A percentile compares a stretch with the other conserved stretches of the same genome.
phyloP scores from a whole-genome alignment of 257 asterid genomes.

The Henckelia pumila region DNA sequence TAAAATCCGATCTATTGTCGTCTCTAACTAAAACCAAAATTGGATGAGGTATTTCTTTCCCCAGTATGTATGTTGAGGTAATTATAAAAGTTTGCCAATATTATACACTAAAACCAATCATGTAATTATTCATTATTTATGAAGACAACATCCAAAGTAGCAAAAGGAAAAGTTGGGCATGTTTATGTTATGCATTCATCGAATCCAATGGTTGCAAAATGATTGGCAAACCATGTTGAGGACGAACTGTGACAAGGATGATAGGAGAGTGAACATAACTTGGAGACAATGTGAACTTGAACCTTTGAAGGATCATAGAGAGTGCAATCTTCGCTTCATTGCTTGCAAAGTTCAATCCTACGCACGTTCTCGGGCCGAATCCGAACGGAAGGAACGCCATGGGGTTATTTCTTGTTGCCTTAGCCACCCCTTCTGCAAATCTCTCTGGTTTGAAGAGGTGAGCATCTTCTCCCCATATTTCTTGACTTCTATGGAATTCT shows the following conservation, averaged over 20 bases:
- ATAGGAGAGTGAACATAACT: conserved; percentile 47
- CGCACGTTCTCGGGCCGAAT: conserved; percentile 40
- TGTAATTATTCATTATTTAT: too few relatives aligned
- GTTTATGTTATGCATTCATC: neutral
- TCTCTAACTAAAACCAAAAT: too few relatives aligned
- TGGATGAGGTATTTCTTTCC: too few relatives aligned
- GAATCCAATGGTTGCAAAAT: conserved; percentile 35
- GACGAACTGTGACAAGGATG: conserved; percentile 37
- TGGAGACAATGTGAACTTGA: conserved; percentile 38
- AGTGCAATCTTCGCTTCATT: conserved; percentile 41
- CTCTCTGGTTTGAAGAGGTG: conserved; percentile 44
- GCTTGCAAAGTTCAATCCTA: conserved; percentile 41
- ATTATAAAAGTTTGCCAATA: too few relatives aligned
- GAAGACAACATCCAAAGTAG: neutral
- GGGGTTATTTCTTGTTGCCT: conserved; percentile 43
- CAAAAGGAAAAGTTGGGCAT: conserved; percentile 19
- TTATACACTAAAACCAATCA: too few relatives aligned
- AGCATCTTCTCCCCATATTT: conserved; percentile 44
- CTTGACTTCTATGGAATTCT: conserved; percentile 30
- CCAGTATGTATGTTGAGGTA: too few relatives aligned
- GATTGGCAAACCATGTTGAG: conserved; percentile 44
- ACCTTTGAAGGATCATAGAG: conserved; percentile 44
- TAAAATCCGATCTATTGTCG: too few relatives aligned
- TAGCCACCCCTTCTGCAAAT: conserved; percentile 36
- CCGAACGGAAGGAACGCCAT: conserved; percentile 47